phyloP scores from a whole-genome alignment of 805 yeast genomes.

The Kregervanrija fluxuum region DNA sequence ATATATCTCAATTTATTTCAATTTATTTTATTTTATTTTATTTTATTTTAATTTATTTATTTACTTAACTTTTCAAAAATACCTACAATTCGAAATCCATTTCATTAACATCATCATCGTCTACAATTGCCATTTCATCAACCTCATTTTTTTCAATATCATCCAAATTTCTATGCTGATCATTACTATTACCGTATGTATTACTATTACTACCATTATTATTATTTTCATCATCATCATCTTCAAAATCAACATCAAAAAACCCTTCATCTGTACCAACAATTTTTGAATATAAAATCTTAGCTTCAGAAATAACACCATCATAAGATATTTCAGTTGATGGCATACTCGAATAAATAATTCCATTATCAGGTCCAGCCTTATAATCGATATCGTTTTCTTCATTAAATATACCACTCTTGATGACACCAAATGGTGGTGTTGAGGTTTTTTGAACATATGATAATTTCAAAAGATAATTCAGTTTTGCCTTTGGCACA shows the following conservation, averaged over 20 bases:
- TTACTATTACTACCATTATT: constrained; percentile 1
- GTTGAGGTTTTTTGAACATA: constrained; percentile 53
- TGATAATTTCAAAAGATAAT: constrained; percentile 51
- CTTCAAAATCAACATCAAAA: constrained; percentile 94
- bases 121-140: constrained; percentile 30
- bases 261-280: constrained; percentile 95
- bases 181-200: background rate
- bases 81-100: constrained; percentile 30
- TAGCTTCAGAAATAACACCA: constrained; percentile 80
- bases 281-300: constrained; percentile 61
- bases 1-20: background rate
- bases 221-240: constrained; percentile 58
- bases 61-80: background rate
- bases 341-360: constrained; percentile 54
- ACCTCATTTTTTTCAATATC: background rate
- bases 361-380: constrained; percentile 40
- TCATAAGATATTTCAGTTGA: constrained; percentile 86
- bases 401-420: constrained; percentile 31
- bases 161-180: background rate
- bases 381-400: constrained; percentile 5
- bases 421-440: constrained; percentile 49
- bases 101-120: constrained; percentile 31
- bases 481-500: constrained; percentile 60
- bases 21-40: background rate
- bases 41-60: background rate